phyloP scores from a whole-genome alignment of 2,329 filamentous ascomycete genomes.

The Ophiobolus disseminans region DNA sequence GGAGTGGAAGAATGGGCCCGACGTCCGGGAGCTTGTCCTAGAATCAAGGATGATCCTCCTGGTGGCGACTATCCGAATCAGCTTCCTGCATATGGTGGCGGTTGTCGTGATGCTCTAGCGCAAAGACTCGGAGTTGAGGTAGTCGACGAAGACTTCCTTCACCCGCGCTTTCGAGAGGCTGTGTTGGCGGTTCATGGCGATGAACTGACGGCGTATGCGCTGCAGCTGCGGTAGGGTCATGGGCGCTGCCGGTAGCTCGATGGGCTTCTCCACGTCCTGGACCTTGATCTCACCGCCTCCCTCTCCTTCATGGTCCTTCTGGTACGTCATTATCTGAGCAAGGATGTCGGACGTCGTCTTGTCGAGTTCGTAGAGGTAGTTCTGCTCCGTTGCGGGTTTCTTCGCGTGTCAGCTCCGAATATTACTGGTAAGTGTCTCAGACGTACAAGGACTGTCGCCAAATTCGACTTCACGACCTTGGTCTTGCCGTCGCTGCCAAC shows the following conservation, averaged over 20 bases:
- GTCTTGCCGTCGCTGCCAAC: slow-evolving; percentile 66
- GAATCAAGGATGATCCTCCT: background rate
- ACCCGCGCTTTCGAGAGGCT: slow-evolving; percentile 50
- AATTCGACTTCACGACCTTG: slow-evolving; percentile 74
- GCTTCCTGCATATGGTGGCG: slow-evolving; percentile 8
- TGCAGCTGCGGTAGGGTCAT: slow-evolving; percentile 78
- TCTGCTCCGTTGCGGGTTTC: slow-evolving; percentile 67
- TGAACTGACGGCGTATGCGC: slow-evolving; percentile 77
- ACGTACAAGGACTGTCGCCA: slow-evolving; percentile 70
- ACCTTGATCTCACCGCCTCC: slow-evolving; percentile 66
- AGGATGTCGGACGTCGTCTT: slow-evolving; percentile 79
- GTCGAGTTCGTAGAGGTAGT: slow-evolving; percentile 83
- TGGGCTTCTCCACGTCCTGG: slow-evolving; percentile 60
- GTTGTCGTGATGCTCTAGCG: slow-evolving; percentile 27
- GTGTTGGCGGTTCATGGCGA: slow-evolving; percentile 75
- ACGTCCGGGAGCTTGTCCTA: background rate
- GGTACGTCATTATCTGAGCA: slow-evolving; percentile 71
- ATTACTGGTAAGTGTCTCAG: background rate
- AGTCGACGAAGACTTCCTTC: slow-evolving; percentile 49
- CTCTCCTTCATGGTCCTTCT: slow-evolving; percentile 68
- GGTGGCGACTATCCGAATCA: background rate
- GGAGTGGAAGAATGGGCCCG: slow-evolving; percentile 19
- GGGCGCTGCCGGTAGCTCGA: slow-evolving; percentile 71
- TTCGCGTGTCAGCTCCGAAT: slow-evolving; percentile 25
- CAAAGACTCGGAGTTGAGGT: slow-evolving; percentile 48